These are phyloP conservation scores for Dictyostelium intermedium DNA, from an alignment of 78 protist genomes.

Conservation along the genomic window DNA sequence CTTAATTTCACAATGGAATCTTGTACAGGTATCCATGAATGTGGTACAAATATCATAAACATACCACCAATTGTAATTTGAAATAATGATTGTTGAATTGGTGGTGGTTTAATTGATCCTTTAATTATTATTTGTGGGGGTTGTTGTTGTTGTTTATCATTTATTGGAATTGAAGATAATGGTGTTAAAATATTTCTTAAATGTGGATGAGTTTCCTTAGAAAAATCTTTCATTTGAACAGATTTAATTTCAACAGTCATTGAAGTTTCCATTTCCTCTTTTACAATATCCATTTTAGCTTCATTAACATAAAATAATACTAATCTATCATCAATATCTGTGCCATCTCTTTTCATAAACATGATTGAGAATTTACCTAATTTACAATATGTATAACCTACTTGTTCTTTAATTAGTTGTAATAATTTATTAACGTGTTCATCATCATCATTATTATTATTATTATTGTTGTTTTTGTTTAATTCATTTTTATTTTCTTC, in stretches of 20 bases:
- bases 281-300: not conserved
- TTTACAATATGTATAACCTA: slow-evolving; percentile 5
- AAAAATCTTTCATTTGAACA: slow-evolving; percentile 34
- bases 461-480: not conserved
- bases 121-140: slow-evolving; percentile 15
- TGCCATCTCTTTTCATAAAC: slow-evolving; percentile 55
- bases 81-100: slow-evolving; percentile 59
- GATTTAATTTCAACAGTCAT: not conserved
- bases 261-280: slow-evolving; percentile 45
- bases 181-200: slow-evolving; percentile 18
- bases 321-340: slow-evolving; percentile 21
- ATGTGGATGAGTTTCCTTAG: slow-evolving; percentile 31
- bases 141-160: not conserved
- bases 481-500: not conserved
- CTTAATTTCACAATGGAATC: slow-evolving; percentile 14
- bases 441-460: not conserved
- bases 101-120: slow-evolving; percentile 69
- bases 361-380: slow-evolving; percentile 63
- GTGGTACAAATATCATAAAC: slow-evolving; percentile 50
- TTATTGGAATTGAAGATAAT: not conserved
- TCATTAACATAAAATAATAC: slow-evolving; percentile 31
- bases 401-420: not conserved
- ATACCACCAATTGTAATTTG: slow-evolving; percentile 29
- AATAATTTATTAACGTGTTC: not conserved
- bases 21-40: slow-evolving; percentile 56